Percentiles rank a stretch among this genome's conserved stretches.
These are phyloP conservation scores for Hypoxylon sp. DNA, from an alignment of 2,329 filamentous ascomycete species.

Conservation along the genomic window DNA sequence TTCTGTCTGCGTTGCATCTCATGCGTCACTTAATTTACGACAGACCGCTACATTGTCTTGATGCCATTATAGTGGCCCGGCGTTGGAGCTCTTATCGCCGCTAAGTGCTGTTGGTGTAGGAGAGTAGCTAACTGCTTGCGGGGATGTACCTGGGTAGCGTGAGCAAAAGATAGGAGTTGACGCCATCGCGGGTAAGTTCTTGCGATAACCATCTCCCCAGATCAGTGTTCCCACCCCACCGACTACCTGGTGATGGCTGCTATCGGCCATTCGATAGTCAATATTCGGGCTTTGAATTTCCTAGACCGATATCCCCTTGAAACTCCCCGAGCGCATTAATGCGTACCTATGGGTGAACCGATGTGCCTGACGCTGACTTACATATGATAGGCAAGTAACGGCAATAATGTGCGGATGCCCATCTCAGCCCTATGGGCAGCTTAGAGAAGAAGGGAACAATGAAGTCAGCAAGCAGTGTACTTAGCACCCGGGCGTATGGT, in stretches of 20 bases:
- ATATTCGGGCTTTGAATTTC: slow-evolving; percentile 44
- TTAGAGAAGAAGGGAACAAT: slow-evolving; percentile 12
- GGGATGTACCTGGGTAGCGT: slow-evolving; percentile 5
- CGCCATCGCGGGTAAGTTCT: slow-evolving; percentile 47
- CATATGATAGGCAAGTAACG: slow-evolving; percentile 28
- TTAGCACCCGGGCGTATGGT: slow-evolving; percentile 1
- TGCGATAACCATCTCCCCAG: slow-evolving; percentile 32
- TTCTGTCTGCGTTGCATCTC: slow-evolving; percentile 33
- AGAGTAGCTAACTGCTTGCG: slow-evolving; percentile 22
- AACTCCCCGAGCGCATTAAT: slow-evolving; percentile 27
- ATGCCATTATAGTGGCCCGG: slow-evolving; percentile 15
- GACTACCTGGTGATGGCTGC: slow-evolving; percentile 15
- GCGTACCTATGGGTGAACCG: slow-evolving; percentile 21
- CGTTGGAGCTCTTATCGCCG: slow-evolving; percentile 29
- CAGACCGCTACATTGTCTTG: slow-evolving; percentile 43
- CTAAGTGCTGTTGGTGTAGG: slow-evolving; percentile 7
- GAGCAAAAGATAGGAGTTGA: slow-evolving; percentile 33
- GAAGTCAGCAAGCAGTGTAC: background rate
- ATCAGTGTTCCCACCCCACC: slow-evolving; percentile 19
- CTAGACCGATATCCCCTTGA: slow-evolving; percentile 32
- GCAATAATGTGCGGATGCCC: slow-evolving; percentile 47
- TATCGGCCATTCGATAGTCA: slow-evolving; percentile 26
- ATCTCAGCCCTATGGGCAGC: slow-evolving; percentile 51
- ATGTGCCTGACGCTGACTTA: slow-evolving; percentile 40
- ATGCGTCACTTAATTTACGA: slow-evolving; percentile 43